These are phyloP conservation scores for Grifola frondosa DNA, from an alignment of 1,284 basidiomycete genomes.

Conservation along the genomic window DNA sequence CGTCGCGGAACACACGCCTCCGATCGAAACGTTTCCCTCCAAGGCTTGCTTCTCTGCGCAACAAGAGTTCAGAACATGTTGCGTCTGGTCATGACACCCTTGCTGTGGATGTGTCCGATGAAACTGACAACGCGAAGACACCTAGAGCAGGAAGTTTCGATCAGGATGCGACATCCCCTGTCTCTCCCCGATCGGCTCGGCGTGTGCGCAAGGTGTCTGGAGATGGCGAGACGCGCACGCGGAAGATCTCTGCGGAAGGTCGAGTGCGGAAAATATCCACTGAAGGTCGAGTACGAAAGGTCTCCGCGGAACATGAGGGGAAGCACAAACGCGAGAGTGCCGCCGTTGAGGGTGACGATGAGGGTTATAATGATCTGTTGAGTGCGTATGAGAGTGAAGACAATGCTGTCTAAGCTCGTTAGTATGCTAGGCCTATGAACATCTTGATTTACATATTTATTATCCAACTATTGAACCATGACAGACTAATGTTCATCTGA, in stretches of 20 bases:
- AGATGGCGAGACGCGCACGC: conserved; percentile 33
- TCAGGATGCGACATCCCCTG: conserved; percentile 29
- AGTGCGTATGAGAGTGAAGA: conserved; percentile 78
- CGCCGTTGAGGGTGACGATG: conserved; percentile 74
- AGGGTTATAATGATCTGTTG: conserved; percentile 73
- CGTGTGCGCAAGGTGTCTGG: conserved; percentile 42
- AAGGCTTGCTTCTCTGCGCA: conserved; percentile 47
- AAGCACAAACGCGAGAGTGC: conserved; percentile 51
- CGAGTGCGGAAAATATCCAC: conserved; percentile 32
- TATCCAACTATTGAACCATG: no score
- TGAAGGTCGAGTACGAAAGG: conserved; percentile 32
- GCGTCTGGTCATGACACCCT: conserved; percentile 33
- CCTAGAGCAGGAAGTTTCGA: conserved; percentile 56
- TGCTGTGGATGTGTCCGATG: conserved; percentile 54
- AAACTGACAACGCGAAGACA: conserved; percentile 50
- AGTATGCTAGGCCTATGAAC: conserved; percentile 1
- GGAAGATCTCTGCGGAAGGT: conserved; percentile 30
- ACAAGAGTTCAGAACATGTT: conserved; percentile 33
- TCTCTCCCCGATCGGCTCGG: conserved; percentile 37
- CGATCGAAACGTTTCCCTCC: conserved; percentile 50
- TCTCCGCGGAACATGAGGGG: conserved; percentile 41
- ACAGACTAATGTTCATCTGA: no score
- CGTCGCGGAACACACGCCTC: conserved; percentile 36
- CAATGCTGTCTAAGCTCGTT: conserved; percentile 11
- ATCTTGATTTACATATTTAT: neutral